Conservation (phyloP, 2,329 filamentous ascomycete species). For the Aspergillus eucalypticola region DNA sequence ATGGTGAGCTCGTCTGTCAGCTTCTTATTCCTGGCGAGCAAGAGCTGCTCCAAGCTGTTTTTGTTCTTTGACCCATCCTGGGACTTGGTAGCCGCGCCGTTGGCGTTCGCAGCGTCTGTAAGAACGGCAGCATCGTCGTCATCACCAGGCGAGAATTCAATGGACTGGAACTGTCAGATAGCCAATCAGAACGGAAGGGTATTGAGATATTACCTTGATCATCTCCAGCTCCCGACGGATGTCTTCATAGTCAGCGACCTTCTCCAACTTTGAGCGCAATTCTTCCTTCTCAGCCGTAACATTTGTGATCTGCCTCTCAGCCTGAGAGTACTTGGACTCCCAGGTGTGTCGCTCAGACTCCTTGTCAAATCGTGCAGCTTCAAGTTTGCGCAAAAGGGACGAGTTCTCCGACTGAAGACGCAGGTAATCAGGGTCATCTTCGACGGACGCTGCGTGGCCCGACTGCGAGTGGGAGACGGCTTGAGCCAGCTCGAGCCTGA, state of each 20-base stretch:
- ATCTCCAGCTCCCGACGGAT: conserved; percentile 95
- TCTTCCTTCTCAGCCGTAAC: conserved; percentile 78
- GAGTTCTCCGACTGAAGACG: conserved; percentile 91
- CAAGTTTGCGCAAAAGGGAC: conserved; percentile 82
- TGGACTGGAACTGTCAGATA: conserved; percentile 58
- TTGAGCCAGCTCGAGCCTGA: conserved; percentile 87
- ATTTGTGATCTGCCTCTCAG: conserved; percentile 75
- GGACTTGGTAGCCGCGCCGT: conserved; percentile 55
- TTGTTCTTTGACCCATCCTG: conserved; percentile 61
- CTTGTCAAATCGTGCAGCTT: conserved; percentile 78
- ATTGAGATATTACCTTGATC: conserved; percentile 61
- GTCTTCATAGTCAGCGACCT: conserved; percentile 92
- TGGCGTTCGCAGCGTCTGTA: conserved; percentile 41
- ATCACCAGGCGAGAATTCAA: conserved; percentile 91
- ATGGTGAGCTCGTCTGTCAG: conserved; percentile 90
- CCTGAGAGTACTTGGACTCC: conserved; percentile 71
- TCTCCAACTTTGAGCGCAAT: conserved; percentile 77
- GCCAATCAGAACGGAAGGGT: not conserved
- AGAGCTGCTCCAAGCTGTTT: conserved; percentile 77
- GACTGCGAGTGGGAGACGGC: conserved; percentile 70
- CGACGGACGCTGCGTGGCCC: conserved; percentile 63
- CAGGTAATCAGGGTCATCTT: conserved; percentile 88
- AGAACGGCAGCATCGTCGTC: conserved; percentile 60
- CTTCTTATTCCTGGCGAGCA: conserved; percentile 94
- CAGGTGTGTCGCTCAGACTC: conserved; percentile 76